A percentile compares a stretch with the other conserved stretches of the same genome.
Conservation (phyloP, 257 asterid genomes). For the Apocynum venetum region DNA sequence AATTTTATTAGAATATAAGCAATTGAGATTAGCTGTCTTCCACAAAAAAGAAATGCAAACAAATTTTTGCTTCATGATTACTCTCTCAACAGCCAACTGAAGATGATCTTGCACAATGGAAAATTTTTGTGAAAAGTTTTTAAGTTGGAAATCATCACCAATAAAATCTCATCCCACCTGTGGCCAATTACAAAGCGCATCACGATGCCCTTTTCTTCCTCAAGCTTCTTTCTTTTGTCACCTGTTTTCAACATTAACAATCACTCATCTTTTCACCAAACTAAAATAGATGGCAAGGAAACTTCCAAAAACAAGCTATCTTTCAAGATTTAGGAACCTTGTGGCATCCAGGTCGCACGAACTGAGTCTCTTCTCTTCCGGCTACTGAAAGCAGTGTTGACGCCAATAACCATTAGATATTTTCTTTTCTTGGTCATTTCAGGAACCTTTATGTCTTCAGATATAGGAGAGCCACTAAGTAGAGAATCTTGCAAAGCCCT, state of each 20-base stretch:
- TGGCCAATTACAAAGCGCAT: slow-evolving; percentile 60
- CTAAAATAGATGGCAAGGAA: slow-evolving; percentile 11
- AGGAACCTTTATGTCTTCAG: slow-evolving; percentile 64
- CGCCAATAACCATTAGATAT: slow-evolving; percentile 76
- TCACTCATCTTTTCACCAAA: slow-evolving; percentile 7
- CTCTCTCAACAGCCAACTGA: not conserved
- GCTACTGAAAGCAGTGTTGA: slow-evolving; percentile 88
- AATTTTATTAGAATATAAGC: too few species aligned
- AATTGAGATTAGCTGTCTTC: not conserved
- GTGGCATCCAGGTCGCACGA: slow-evolving; percentile 91
- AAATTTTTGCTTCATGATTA: not conserved
- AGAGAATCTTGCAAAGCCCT: slow-evolving; percentile 83
- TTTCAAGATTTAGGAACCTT: slow-evolving; percentile 45
- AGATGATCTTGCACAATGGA: not conserved
- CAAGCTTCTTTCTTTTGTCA: slow-evolving; percentile 50
- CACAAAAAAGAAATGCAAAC: not conserved
- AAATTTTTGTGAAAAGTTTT: slow-evolving; percentile 11
- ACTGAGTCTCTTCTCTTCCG: slow-evolving; percentile 88
- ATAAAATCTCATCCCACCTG: slow-evolving; percentile 31
- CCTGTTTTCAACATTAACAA: slow-evolving; percentile 37
- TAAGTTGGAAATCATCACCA: not conserved
- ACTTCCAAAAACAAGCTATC: not conserved
- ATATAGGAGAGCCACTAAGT: slow-evolving; percentile 74
- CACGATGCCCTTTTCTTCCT: slow-evolving; percentile 58
- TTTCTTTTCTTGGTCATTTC: slow-evolving; percentile 62